Percentiles rank a stretch among this genome's conserved stretches.
These are phyloP conservation scores for Lagenaria siceraria DNA, from an alignment of 306 rosid species.

Conservation along the genomic window DNA sequence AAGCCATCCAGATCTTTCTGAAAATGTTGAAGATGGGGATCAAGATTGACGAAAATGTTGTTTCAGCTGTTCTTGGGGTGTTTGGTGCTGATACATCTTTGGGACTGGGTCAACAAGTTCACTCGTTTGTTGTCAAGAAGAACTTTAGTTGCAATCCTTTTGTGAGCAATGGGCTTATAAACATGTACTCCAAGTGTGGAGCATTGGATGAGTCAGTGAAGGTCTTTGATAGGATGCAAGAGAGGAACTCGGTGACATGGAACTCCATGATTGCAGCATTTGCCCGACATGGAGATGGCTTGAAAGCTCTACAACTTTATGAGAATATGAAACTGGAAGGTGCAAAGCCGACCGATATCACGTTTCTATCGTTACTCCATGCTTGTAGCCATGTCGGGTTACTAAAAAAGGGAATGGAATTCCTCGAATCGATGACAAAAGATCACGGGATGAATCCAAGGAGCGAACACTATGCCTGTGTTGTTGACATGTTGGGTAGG, in stretches of 20 bases:
- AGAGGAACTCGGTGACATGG: slow-evolving; percentile 61
- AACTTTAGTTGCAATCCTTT: slow-evolving; percentile 46
- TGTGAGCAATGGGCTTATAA: slow-evolving; percentile 74
- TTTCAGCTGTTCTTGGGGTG: slow-evolving; percentile 78
- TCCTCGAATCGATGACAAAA: slow-evolving; percentile 53
- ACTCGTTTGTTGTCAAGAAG: slow-evolving; percentile 45
- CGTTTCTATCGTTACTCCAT: slow-evolving; percentile 79
- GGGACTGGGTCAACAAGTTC: slow-evolving; percentile 62
- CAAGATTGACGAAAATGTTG: slow-evolving; percentile 50
- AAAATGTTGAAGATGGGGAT: slow-evolving; percentile 56
- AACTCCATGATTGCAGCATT: slow-evolving; percentile 81
- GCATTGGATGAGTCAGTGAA: slow-evolving; percentile 45
- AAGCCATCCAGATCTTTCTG: slow-evolving; percentile 60
- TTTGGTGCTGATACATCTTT: slow-evolving; percentile 66
- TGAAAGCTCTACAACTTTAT: slow-evolving; percentile 45
- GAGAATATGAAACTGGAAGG: slow-evolving; percentile 52
- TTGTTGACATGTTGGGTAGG: slow-evolving; percentile 89
- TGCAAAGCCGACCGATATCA: slow-evolving; percentile 44
- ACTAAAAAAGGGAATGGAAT: slow-evolving; percentile 64
- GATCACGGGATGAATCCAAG: slow-evolving; percentile 55
- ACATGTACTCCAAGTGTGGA: slow-evolving; percentile 89
- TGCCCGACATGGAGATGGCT: slow-evolving; percentile 76
- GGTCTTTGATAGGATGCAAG: slow-evolving; percentile 41
- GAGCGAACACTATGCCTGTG: slow-evolving; percentile 62
- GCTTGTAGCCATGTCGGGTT: slow-evolving; percentile 87